These are phyloP conservation scores for Coleophoma eucalyptorum DNA, from an alignment of 2,329 filamentous ascomycete genomes.

Conservation along the genomic window DNA sequence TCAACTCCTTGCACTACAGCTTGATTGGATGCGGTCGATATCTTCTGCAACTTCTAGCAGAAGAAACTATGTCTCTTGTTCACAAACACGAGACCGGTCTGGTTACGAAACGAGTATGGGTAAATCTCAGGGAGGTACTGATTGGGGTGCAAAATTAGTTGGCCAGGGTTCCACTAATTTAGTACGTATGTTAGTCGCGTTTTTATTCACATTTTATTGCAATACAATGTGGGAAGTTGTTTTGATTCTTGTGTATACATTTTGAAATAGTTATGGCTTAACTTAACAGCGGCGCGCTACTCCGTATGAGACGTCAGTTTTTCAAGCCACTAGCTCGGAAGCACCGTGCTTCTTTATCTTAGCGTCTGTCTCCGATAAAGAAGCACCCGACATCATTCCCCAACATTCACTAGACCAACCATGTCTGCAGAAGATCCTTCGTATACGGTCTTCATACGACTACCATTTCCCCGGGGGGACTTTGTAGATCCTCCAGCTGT, in stretches of 20 bases:
- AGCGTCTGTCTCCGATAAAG: conserved; percentile 2
- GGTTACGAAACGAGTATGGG: too few species aligned
- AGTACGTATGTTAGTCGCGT: too few species aligned
- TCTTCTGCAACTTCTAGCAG: too few species aligned
- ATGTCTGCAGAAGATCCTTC: conserved; percentile 25
- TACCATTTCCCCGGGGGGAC: conserved; percentile 83
- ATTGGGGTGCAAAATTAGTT: too few species aligned
- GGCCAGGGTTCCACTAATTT: too few species aligned
- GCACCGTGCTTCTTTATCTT: not conserved
- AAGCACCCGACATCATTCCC: not conserved
- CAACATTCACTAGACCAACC: conserved; percentile 1
- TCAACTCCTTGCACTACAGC: too few species aligned
- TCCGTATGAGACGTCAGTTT: not conserved
- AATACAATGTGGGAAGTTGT: not conserved
- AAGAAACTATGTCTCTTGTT: too few species aligned
- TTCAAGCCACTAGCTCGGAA: not conserved
- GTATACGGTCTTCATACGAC: conserved; percentile 74
- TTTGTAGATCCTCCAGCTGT: conserved; percentile 90
- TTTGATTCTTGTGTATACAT: not conserved
- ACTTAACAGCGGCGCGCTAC: not conserved
- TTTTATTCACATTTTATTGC: not conserved
- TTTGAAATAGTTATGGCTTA: not conserved
- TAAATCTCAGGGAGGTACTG: too few species aligned
- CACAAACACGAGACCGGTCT: too few species aligned
- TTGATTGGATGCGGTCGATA: too few species aligned